Base-by-base conservation (phyloP, 169 alveolate species). In the Eimeria praecox region DNA sequence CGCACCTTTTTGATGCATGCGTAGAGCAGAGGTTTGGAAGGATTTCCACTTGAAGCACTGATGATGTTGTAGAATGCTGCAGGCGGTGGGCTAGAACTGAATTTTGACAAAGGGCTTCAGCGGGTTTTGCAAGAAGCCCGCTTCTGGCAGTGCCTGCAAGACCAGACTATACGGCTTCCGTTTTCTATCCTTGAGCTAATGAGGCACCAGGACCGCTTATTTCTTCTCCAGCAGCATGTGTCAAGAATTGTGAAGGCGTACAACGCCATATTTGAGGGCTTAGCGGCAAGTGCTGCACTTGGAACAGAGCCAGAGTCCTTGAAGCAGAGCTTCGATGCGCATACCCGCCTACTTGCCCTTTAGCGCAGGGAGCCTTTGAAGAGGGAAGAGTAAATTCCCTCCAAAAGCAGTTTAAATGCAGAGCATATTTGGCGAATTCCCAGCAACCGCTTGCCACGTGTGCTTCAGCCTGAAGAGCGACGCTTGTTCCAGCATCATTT, bases 181-280 rank as follows among this genome's bases (percentile, higher is more conserved):
- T 96, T 94, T 54, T 88, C 95, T n/a, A 97, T 97, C 40, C 98
- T 96, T 80, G 97, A 96, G 85, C 96, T 98, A 44, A 94, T 97
- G 46, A 95, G 94, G 59, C 97, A 97, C 69, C 97, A 97, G 69
- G 99, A 98, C 90, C 92, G 97, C 44, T 95, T 98, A 33, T 97
- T 99, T 71, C 96, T 97, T 24, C 94, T 98, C 46, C 98, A 98
- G 95, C 99, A 98, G 96, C 98, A 98, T 89, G 99, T 98, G 24
- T 97, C 98, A 97, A 96, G 97, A 30, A 98, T 98, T 49, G 99
- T 98, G 16, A 97, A 99, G 89, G 99, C 98, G 87, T 98, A 98
- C 95, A 98, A 98, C 94, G 97, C 92, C 52, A 98, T 98, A 94
- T 97, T 98, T 69, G 97, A 97, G 44, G 96, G 96, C 16, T 97